phyloP scores from a whole-genome alignment of 495 filamentous ascomycete species.

The Neurospora hispaniola region DNA sequence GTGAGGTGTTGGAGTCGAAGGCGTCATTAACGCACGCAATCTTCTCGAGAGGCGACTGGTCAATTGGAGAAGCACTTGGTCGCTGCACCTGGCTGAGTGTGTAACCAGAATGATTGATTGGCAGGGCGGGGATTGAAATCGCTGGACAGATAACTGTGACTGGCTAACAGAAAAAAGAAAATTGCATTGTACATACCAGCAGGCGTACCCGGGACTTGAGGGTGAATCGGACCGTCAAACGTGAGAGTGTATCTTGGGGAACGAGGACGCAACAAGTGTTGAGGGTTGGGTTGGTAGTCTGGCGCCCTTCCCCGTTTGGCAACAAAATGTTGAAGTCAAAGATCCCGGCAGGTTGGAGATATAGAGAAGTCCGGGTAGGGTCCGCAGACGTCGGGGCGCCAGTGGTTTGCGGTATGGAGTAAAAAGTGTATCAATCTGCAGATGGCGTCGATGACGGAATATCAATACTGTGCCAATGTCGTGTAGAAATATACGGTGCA shows the following conservation, averaged over 20 bases:
- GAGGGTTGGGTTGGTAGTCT: not conserved
- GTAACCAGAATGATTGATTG: not conserved
- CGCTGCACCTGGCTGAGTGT: not conserved
- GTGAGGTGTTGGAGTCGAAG: constrained; percentile 4
- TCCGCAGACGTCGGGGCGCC: not conserved
- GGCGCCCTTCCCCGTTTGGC: not conserved
- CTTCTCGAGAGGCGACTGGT: constrained; percentile 12
- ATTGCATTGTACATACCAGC: not conserved
- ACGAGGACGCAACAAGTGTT: not conserved
- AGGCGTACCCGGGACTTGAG: not conserved
- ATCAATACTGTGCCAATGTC: not conserved
- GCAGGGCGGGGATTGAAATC: not conserved
- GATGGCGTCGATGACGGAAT: not conserved
- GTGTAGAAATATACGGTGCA: not conserved
- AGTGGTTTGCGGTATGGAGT: not conserved
- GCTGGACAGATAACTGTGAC: not conserved
- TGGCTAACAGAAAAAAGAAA: not conserved
- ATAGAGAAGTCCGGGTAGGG: not conserved
- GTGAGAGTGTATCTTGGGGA: not conserved
- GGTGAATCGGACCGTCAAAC: not conserved
- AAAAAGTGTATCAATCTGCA: not conserved
- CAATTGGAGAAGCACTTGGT: not conserved
- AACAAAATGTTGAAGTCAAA: not conserved
- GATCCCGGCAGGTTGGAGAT: not conserved
- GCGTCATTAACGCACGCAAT: constrained; percentile 25